These are phyloP conservation scores for Diaporthe australafricana DNA, from an alignment of 2,329 filamentous ascomycete genomes.

Conservation along the genomic window DNA sequence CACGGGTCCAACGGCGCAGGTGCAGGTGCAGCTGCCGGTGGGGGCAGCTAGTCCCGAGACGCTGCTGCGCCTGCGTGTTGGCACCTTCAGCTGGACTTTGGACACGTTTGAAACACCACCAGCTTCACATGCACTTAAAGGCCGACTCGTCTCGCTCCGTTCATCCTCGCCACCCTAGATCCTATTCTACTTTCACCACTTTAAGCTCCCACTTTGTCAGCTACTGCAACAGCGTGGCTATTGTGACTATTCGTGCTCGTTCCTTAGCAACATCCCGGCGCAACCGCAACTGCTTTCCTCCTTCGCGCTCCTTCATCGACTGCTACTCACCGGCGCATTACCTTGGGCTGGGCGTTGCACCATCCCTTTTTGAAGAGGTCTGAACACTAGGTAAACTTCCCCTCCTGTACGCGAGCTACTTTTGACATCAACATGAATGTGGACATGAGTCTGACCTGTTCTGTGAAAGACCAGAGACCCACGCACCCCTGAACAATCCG, in stretches of 20 bases:
- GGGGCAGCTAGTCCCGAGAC: neutral
- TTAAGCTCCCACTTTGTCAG: no score
- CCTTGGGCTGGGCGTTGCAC: neutral
- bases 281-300: neutral
- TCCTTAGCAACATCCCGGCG: neutral
- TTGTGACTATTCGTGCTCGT: neutral
- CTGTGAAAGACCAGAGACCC: neutral
- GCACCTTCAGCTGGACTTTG: slow-evolving; percentile 7
- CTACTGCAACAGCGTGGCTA: neutral
- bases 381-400: neutral
- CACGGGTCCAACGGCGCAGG: neutral
- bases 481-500: neutral
- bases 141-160: neutral
- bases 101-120: slow-evolving; percentile 29
- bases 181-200: neutral
- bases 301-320: neutral
- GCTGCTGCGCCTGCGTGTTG: slow-evolving; percentile 3
- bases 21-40: neutral
- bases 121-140: slow-evolving; percentile 20
- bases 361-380: neutral
- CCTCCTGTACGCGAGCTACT: neutral
- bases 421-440: no score
- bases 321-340: neutral
- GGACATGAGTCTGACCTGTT: neutral
- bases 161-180: neutral